Evolutionary conservation across 2,329 filamentous ascomycete genomes (phyloP).

Genomic region (Alternaria tenuissima): DNA sequence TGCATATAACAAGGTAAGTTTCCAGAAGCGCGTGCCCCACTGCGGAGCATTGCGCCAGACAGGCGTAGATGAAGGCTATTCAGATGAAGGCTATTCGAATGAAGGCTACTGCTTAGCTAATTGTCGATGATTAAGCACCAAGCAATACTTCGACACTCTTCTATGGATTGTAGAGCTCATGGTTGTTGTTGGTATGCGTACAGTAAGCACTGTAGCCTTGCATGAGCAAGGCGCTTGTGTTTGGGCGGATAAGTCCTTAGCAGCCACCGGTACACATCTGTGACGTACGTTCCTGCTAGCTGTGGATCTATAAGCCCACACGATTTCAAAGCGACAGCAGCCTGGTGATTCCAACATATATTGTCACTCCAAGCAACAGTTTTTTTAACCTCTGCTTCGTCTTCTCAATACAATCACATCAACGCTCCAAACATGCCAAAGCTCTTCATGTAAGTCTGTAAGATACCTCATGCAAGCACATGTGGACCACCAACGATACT

Average conservation of each 20-base stretch:
- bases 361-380: background rate
- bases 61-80: background rate
- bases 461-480: background rate
- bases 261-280: constrained; percentile 6
- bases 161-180: background rate
- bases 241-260: background rate
- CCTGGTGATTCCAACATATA: background rate
- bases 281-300: constrained; percentile 17
- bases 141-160: background rate
- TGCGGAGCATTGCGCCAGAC: constrained; percentile 2
- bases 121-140: background rate
- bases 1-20: background rate
- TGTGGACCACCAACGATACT: background rate
- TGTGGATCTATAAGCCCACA: background rate
- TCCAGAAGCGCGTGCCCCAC: background rate
- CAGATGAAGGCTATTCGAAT: background rate
- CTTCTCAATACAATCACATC: background rate
- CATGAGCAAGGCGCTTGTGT: background rate
- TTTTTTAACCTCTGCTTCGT: background rate
- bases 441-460: constrained; percentile 35
- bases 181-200: background rate
- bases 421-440: constrained; percentile 30
- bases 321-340: background rate
- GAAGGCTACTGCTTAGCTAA: background rate
- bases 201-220: background rate